Percentiles rank a stretch among this genome's conserved stretches.
Conservation (phyloP, 2,329 filamentous ascomycete species). For the Atkinsonella texensis region DNA sequence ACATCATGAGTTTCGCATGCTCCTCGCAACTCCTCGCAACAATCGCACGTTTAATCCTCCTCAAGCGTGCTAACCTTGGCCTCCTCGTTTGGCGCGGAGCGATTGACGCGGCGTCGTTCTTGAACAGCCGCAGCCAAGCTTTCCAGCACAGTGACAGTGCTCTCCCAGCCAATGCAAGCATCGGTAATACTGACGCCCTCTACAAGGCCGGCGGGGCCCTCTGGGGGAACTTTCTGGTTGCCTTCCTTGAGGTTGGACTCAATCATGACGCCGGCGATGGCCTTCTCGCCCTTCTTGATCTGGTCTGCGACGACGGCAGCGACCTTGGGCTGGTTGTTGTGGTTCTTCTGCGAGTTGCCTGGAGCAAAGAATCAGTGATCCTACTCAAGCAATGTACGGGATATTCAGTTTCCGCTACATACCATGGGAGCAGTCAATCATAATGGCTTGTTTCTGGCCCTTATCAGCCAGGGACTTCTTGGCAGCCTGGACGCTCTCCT, state of each 20-base stretch:
- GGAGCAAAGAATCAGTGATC: not conserved
- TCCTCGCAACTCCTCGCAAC: not conserved
- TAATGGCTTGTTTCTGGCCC: slow-evolving; percentile 77
- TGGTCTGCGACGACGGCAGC: slow-evolving; percentile 62
- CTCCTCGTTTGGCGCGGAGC: slow-evolving; percentile 19
- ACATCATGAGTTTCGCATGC: slow-evolving; percentile 1
- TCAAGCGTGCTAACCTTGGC: slow-evolving; percentile 35
- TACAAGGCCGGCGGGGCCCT: slow-evolving; percentile 67
- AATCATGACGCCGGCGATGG: slow-evolving; percentile 95
- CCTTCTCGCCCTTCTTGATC: slow-evolving; percentile 73
- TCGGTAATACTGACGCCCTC: slow-evolving; percentile 92
- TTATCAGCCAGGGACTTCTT: slow-evolving; percentile 73
- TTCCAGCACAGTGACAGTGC: slow-evolving; percentile 69
- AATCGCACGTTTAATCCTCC: slow-evolving; percentile 31
- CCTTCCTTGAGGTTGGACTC: slow-evolving; percentile 94
- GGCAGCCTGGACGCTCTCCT: slow-evolving; percentile 64
- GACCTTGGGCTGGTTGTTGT: slow-evolving; percentile 87
- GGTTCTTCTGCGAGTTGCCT: slow-evolving; percentile 96
- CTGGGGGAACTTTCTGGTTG: slow-evolving; percentile 75
- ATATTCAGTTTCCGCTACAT: slow-evolving; percentile 17
- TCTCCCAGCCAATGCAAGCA: slow-evolving; percentile 90
- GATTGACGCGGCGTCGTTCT: slow-evolving; percentile 49
- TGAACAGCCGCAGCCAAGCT: slow-evolving; percentile 76
- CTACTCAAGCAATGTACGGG: not conserved
- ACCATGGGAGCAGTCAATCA: slow-evolving; percentile 98